A percentile compares a stretch with the other conserved stretches of the same genome.
phyloP scores from a whole-genome alignment of 2,329 filamentous ascomycete species.

The Colletotrichum endophyticum region DNA sequence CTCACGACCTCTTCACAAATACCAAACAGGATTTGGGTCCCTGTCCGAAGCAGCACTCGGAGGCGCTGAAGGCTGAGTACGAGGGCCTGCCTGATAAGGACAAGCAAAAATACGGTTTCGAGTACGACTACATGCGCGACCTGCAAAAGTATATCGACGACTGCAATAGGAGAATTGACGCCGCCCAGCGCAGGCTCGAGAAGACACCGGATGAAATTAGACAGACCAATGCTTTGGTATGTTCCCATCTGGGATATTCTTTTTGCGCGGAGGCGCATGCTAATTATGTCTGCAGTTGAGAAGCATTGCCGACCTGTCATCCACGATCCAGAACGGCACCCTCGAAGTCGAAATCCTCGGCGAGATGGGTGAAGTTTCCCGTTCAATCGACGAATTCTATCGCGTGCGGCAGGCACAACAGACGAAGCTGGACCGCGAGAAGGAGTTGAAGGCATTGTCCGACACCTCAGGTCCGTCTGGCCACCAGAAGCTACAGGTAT shows the following conservation, averaged over 20 bases:
- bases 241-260: not conserved
- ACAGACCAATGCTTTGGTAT: conserved; percentile 85
- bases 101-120: conserved; percentile 83
- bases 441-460: conserved; percentile 86
- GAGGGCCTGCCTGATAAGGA: conserved; percentile 74
- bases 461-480: conserved; percentile 93
- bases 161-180: conserved; percentile 92
- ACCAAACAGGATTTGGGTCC: conserved; percentile 96
- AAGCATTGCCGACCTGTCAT: conserved; percentile 79
- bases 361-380: conserved; percentile 79
- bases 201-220: conserved; percentile 98
- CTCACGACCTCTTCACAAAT: conserved; percentile 92
- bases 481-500: conserved; percentile 98
- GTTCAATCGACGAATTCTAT: conserved; percentile 87
- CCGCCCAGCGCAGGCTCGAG: conserved; percentile 86
- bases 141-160: conserved; percentile 97
- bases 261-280: not conserved
- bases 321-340: conserved; percentile 81
- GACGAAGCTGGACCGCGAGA: conserved; percentile 82
- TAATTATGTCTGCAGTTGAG: conserved; percentile 63
- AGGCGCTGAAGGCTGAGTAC: conserved; percentile 88
- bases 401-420: conserved; percentile 81
- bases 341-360: conserved; percentile 86
- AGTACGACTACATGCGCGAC: conserved; percentile 95
- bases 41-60: conserved; percentile 87